A percentile compares a stretch with the other conserved stretches of the same genome.
Evolutionary conservation across 768 basidiomycete species (phyloP).

Genomic region (Rhodotorula sphaerocarpa): DNA sequence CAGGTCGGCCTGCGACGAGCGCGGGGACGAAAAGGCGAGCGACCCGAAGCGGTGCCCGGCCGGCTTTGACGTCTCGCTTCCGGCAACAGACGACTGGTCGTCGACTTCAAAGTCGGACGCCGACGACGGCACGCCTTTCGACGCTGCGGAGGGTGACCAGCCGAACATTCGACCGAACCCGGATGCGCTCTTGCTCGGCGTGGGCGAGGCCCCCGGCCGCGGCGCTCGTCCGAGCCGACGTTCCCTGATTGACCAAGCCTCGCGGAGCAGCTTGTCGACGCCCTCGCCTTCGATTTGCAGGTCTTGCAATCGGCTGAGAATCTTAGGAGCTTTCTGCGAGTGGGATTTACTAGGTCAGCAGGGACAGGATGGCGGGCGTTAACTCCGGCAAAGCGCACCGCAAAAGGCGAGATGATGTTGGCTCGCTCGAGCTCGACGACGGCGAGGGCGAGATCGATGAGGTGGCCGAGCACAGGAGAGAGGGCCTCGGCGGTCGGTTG

Average conservation of each 20-base stretch:
- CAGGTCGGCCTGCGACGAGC: conserved; percentile 8
- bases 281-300: conserved; percentile 15
- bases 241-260: conserved; percentile 29
- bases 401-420: conserved; percentile 23
- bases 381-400: neutral
- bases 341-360: neutral
- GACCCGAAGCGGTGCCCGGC: conserved; percentile 6
- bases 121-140: neutral
- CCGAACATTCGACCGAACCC: conserved; percentile 3
- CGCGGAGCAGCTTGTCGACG: conserved; percentile 24
- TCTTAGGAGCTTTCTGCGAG: conserved; percentile 3
- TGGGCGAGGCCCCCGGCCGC: neutral
- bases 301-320: conserved; percentile 13
- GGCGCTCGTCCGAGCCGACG: conserved; percentile 18
- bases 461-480: conserved; percentile 30
- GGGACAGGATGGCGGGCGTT: neutral
- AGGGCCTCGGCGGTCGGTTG: conserved; percentile 5
- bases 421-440: conserved; percentile 14
- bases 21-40: conserved; percentile 22
- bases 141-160: neutral
- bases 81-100: conserved; percentile 7
- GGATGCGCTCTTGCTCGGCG: neutral
- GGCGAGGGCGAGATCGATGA: conserved; percentile 30
- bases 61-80: neutral
- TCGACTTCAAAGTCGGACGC: conserved; percentile 11